Percentiles rank a stretch among this genome's conserved stretches.
These are phyloP conservation scores for Scedosporium aurantiacum DNA, from an alignment of 2,329 filamentous ascomycete species.

Conservation along the genomic window DNA sequence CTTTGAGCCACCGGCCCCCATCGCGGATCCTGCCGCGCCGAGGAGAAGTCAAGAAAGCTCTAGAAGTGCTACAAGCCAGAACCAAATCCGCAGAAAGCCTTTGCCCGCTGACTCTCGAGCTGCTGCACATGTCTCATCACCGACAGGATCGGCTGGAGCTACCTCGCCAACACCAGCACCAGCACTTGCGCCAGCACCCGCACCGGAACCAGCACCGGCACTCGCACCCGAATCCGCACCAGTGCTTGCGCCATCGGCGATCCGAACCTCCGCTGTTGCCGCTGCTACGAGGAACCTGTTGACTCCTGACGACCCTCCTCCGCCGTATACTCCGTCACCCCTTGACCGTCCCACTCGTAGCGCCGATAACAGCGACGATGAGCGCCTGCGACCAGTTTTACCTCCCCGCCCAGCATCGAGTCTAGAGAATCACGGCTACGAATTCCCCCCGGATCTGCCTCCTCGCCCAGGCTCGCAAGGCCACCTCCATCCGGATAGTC, in stretches of 20 bases:
- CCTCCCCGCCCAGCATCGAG: conserved; percentile 6
- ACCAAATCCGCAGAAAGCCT: conserved; percentile 42
- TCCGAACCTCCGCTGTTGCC: background rate
- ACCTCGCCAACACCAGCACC: background rate
- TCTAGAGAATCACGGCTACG: background rate
- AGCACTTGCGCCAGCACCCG: background rate
- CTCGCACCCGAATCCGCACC: background rate
- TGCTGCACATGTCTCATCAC: conserved; percentile 4
- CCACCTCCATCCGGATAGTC: background rate
- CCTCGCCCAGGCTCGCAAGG: background rate
- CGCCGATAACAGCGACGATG: background rate
- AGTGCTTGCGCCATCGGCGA: background rate
- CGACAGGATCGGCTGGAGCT: conserved; percentile 6
- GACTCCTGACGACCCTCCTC: conserved; percentile 8
- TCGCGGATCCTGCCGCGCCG: conserved; percentile 20
- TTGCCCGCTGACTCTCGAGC: conserved; percentile 26
- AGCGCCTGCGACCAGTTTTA: background rate
- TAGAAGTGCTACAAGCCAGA: conserved; percentile 23
- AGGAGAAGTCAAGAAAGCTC: conserved; percentile 33
- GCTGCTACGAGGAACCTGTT: background rate
- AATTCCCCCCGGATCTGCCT: conserved; percentile 3
- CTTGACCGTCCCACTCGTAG: conserved; percentile 3
- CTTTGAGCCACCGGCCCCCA: conserved; percentile 13
- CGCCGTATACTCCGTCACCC: conserved; percentile 7
- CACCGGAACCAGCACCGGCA: background rate